These are phyloP conservation scores for Neoconidiobolus thromboides DNA, from an alignment of 371 early-diverging fungal species.

Conservation along the genomic window DNA sequence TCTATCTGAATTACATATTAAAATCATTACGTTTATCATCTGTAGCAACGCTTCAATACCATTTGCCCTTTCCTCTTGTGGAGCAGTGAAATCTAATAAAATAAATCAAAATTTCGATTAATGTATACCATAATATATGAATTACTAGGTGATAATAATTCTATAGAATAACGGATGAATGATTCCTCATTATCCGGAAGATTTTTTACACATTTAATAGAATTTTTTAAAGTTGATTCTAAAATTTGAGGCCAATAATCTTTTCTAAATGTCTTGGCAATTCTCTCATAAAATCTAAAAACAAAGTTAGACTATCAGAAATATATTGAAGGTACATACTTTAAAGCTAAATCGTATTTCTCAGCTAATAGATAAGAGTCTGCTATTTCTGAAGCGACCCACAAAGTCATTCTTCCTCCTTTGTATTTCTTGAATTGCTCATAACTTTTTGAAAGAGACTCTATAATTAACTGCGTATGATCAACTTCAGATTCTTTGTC, in stretches of 20 bases:
- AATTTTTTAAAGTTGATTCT: conserved; percentile 40
- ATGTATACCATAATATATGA: too few species aligned
- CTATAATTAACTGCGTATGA: conserved; percentile 48
- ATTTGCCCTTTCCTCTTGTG: too few species aligned
- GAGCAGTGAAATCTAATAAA: too few species aligned
- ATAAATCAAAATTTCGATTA: too few species aligned
- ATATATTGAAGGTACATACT: conserved; percentile 15
- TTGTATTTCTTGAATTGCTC: conserved; percentile 65
- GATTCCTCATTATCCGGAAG: conserved; percentile 30
- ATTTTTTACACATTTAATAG: conserved; percentile 49
- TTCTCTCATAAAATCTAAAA: conserved; percentile 59
- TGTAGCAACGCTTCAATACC: too few species aligned
- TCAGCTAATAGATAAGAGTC: conserved; percentile 53
- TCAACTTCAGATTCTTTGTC: conserved; percentile 22
- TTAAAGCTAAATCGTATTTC: conserved; percentile 67
- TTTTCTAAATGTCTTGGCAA: conserved; percentile 71
- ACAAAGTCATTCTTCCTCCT: conserved; percentile 59
- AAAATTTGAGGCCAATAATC: conserved; percentile 60
- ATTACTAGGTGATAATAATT: conserved; percentile 23
- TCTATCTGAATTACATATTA: too few species aligned
- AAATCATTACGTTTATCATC: too few species aligned
- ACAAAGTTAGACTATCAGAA: background rate
- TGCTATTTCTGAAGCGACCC: conserved; percentile 71
- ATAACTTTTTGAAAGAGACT: conserved; percentile 65
- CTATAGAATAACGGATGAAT: conserved; percentile 47